A percentile compares a stretch with the other conserved stretches of the same genome.
Conservation (phyloP, 768 basidiomycete genomes). For the Lactarius tabidus region DNA sequence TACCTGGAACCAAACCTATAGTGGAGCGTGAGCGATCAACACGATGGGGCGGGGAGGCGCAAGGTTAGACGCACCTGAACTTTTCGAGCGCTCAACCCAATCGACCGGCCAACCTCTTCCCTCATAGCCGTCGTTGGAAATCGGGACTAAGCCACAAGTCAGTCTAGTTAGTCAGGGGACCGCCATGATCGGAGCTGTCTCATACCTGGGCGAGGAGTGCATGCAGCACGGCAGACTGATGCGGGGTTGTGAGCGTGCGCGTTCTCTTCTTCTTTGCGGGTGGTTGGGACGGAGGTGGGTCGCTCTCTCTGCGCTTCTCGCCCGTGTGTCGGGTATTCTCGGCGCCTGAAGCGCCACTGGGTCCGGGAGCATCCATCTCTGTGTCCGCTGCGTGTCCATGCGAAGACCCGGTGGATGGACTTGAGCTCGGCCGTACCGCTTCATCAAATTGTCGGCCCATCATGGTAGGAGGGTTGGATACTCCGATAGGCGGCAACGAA, state of each 20-base stretch:
- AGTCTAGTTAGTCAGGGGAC: not conserved
- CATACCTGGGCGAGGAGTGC: constrained; percentile 79
- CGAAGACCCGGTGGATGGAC: constrained; percentile 28
- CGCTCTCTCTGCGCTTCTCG: constrained; percentile 27
- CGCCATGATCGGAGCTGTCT: constrained; percentile 24
- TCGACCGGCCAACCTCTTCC: constrained; percentile 81
- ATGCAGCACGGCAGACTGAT: constrained; percentile 84
- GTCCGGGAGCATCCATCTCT: constrained; percentile 47
- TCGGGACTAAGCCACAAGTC: constrained; percentile 53
- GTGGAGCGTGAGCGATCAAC: constrained; percentile 34
- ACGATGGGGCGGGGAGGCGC: constrained; percentile 17
- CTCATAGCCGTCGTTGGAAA: constrained; percentile 86
- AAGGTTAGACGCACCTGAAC: constrained; percentile 63
- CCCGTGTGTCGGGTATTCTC: constrained; percentile 27
- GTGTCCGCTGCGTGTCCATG: constrained; percentile 49
- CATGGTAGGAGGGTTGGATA: not conserved
- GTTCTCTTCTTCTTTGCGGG: constrained; percentile 79
- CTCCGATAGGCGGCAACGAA: not conserved
- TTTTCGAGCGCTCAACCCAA: constrained; percentile 86
- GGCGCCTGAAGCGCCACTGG: constrained; percentile 39
- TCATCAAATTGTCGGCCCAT: constrained; percentile 21
- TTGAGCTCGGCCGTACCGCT: constrained; percentile 17
- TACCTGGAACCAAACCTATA: constrained; percentile 89
- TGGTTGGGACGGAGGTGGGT: constrained; percentile 33
- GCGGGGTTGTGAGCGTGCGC: constrained; percentile 78